Evolutionary conservation across 768 basidiomycete species (phyloP), one percentile per base, ranked within the genome.

Genomic region (Hericium erinaceus): DNA sequence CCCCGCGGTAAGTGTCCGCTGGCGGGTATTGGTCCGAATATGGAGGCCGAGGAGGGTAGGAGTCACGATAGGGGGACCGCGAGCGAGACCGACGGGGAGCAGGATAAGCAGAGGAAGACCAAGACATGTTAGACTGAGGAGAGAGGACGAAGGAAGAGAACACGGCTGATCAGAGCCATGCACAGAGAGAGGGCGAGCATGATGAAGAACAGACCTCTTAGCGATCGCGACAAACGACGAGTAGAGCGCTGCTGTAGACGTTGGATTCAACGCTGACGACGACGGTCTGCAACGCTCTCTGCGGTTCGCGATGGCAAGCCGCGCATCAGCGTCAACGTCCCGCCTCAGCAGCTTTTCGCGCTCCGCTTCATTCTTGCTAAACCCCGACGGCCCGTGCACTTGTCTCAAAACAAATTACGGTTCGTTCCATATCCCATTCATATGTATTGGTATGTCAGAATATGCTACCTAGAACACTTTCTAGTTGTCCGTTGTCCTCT

Each of bases 121-220:
- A 91, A 75, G 79, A 76, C 75, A 80, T 80, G 74, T 73, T 75
- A 71, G 74, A 72, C 75, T 72, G 70, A 70, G 71, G 75, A 73
- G 71, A 80, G 75, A 80, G 75, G 79, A 77, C 77, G 75, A 75
- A 74, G 72, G 59, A 67, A 77, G 70, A 72, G 72, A 79, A 75
- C 76, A 80, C 70, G 77, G 79, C 77, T 78, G 75, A 83, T 84
- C 76, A 85, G 83, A 82, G 83, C 77, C 82, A 80, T 79, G 66
- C 71, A 78, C 75, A 77, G 80, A 78, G 76, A 76, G 82, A 80
- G 82, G 85, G 81, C 84, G 86, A 83, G 87, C 88, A 90, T 89
- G 82, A 84, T 81, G 83, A 84, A 84, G 84, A 80, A 92, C 89
- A 88, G 89, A 92, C 89, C 89, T 92, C 87, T 86, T 83, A 78